Evolutionary conservation across 345 rosid genomes (phyloP), one percentile per base, ranked within the genome.

Genomic region (Gossypium bickii): DNA sequence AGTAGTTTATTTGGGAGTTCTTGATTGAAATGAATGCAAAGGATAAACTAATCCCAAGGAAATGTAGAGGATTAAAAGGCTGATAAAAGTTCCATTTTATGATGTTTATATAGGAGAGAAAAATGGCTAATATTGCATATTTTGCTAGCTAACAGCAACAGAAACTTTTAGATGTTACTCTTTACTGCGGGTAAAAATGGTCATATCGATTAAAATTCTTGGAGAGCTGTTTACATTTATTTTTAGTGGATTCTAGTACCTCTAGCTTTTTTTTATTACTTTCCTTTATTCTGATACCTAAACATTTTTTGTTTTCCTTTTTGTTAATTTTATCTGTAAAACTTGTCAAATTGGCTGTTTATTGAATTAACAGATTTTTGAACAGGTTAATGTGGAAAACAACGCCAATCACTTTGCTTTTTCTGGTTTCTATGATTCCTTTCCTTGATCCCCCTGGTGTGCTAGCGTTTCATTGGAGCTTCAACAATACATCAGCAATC

Each of bases 321-420:
- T 4, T 71, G 29, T 56, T 78, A 18, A 10, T 49, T 24, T 48
- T 5, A 10, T 71, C 18, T 29, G 29, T 43, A 22, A 3, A 76
- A 67, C 38, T 48, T 48, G 41, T 76, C 12, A 9, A 38, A 64
- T 22, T 58, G 15, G 29, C 25, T 43, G 12, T 69, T 74, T 64
- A 53, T 16, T 38, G 67, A 57, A 22, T 15, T 56, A 64, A 17
- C 15, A 64, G 68, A 71, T 70, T 78, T 62, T 74, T 71, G 61
- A 67, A 77, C 86, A 95, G 99, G 85, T 89, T 95, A 77, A 95
- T 93, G 98, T 95, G 98, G 99, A 93, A 87, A 86, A 95, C 98
- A 13, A 91, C 99, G 0, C 99, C 99, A 11, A 86, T 95, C 79
- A 93, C 97, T 67, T 80, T 95, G 78, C 79, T 90, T 82, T 95